Evolutionary conservation across 192 early-diverging fungal species (phyloP).

Genomic region (Entophlyctis luteolus): DNA sequence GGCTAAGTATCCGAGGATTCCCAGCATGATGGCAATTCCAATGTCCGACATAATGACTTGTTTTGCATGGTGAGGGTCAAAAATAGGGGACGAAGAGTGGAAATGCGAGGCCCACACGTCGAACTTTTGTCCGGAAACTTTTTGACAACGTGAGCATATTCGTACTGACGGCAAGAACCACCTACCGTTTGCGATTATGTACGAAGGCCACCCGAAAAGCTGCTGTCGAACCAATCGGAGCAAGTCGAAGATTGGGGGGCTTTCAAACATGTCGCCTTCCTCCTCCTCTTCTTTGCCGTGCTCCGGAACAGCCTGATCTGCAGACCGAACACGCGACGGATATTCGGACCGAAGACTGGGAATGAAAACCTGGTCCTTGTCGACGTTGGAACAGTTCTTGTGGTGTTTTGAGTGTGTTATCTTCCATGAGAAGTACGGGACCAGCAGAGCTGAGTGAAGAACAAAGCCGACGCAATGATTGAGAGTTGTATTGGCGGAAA

Average conservation of each 20-base stretch:
- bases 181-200: slow-evolving; percentile 68
- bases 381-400: slow-evolving; percentile 84
- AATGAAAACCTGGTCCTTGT: slow-evolving; percentile 93
- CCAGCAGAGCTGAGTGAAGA: slow-evolving; percentile 83
- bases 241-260: slow-evolving; percentile 68
- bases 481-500: slow-evolving; percentile 78
- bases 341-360: slow-evolving; percentile 67
- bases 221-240: slow-evolving; percentile 65
- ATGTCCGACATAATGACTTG: slow-evolving; percentile 73
- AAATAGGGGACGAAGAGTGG: slow-evolving; percentile 74
- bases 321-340: background rate
- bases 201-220: slow-evolving; percentile 84
- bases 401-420: slow-evolving; percentile 86
- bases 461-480: slow-evolving; percentile 87
- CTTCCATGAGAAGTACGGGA: slow-evolving; percentile 92
- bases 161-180: background rate
- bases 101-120: slow-evolving; percentile 77
- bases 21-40: slow-evolving; percentile 59
- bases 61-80: slow-evolving; percentile 67
- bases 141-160: background rate
- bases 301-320: slow-evolving; percentile 31
- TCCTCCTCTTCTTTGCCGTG: slow-evolving; percentile 46
- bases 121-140: slow-evolving; percentile 71
- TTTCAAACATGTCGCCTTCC: slow-evolving; percentile 58
- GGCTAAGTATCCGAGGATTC: slow-evolving; percentile 49